Percentiles rank a stretch among this genome's conserved stretches.
Evolutionary conservation across 2,329 filamentous ascomycete species (phyloP).

Genomic region (Monascus ruber): DNA sequence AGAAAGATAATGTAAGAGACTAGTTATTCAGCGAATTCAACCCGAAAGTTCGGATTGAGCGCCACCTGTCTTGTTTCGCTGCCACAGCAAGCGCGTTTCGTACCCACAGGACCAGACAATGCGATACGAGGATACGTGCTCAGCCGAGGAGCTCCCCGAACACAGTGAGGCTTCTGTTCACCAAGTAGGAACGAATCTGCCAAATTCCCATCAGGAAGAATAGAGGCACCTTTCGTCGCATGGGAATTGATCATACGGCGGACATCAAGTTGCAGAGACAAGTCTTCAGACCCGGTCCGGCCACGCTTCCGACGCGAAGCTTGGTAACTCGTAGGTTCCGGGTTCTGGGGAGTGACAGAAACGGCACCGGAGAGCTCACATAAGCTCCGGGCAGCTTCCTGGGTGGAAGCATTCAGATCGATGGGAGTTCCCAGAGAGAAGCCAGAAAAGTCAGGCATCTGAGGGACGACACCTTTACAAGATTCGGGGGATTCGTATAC

Average conservation of each 20-base stretch:
- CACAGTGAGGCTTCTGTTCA: conserved; percentile 7
- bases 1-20: conserved; percentile 4
- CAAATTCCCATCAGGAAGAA: conserved; percentile 21
- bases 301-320: conserved; percentile 24
- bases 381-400: conserved; percentile 30
- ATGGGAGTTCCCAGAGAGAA: conserved; percentile 22
- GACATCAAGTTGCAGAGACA: conserved; percentile 26
- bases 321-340: conserved; percentile 9
- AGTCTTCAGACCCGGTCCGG: conserved; percentile 28
- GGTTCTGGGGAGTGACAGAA: conserved; percentile 5
- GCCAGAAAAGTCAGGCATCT: conserved; percentile 23
- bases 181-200: conserved; percentile 22
- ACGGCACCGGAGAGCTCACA: conserved; percentile 29
- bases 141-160: conserved; percentile 7
- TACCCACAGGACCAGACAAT: conserved; percentile 24
- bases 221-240: conserved; percentile 10
- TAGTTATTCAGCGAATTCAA: conserved; percentile 16
- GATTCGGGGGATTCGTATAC: conserved; percentile 25
- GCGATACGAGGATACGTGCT: conserved; percentile 10
- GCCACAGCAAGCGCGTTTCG: conserved; percentile 32
- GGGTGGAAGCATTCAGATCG: conserved; percentile 14
- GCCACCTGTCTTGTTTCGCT: conserved; percentile 26
- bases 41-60: conserved; percentile 22
- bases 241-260: conserved; percentile 25
- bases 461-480: conserved; percentile 13